phyloP scores from a whole-genome alignment of 257 asterid genomes.

The Jaltomata sinuosa region DNA sequence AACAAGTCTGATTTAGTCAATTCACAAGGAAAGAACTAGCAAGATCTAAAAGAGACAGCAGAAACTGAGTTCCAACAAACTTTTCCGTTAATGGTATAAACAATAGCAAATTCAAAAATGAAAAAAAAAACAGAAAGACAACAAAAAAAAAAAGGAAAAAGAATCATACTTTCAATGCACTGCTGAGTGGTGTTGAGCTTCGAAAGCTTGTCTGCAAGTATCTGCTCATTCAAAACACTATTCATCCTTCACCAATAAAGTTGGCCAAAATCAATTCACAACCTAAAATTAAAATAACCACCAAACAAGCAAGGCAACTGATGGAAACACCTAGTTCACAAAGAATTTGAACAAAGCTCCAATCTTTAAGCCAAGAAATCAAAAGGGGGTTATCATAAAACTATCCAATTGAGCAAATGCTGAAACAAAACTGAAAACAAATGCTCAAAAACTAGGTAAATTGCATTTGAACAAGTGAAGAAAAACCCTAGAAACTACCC shows the following conservation, averaged over 20 bases:
- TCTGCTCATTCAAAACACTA: constrained; percentile 61
- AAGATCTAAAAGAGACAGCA: not conserved
- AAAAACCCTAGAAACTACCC: not conserved
- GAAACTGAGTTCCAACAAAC: not conserved
- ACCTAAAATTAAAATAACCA: not conserved
- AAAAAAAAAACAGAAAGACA: not conserved
- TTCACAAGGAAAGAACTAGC: not conserved
- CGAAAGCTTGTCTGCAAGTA: constrained; percentile 84
- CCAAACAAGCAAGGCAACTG: not conserved
- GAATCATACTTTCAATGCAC: constrained; percentile 86
- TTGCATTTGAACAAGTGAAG: not conserved
- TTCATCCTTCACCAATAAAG: constrained; percentile 54
- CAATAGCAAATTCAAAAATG: not conserved
- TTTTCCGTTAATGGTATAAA: not conserved
- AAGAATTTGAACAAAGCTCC: not conserved
- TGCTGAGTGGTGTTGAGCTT: constrained; percentile 88
- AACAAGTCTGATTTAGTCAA: not conserved
- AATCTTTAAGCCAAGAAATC: constrained; percentile 13
- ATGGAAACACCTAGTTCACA: no score
- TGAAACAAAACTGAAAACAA: not conserved
- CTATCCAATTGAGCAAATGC: constrained; percentile 26
- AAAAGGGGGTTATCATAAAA: constrained; percentile 24
- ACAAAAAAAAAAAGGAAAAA: not conserved
- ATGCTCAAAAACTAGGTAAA: not conserved
- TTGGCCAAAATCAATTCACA: constrained; percentile 2